Conservation (phyloP, 495 filamentous ascomycete genomes). For the Endocarpon pusillum region DNA sequence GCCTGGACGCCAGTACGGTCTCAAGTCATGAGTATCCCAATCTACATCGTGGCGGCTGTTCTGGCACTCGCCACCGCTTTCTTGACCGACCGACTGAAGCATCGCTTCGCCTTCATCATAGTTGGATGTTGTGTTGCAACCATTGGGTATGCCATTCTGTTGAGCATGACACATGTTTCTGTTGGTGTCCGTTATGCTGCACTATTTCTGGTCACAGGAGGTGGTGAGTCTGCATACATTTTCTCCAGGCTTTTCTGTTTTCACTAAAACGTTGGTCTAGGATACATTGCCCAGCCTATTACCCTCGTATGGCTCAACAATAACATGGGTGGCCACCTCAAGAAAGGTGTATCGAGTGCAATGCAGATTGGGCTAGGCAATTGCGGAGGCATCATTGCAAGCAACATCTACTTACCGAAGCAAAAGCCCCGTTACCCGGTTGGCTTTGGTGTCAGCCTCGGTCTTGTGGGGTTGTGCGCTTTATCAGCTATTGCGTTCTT, state of each 20-base stretch:
- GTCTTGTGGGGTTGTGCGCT: slow-evolving; percentile 32
- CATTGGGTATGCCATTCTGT: slow-evolving; percentile 31
- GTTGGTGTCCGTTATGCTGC: slow-evolving; percentile 31
- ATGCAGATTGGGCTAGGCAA: slow-evolving; percentile 38
- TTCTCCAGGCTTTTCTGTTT: too few species aligned
- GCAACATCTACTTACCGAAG: slow-evolving; percentile 30
- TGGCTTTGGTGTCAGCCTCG: slow-evolving; percentile 32
- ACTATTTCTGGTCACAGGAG: slow-evolving; percentile 28
- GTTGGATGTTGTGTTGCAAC: slow-evolving; percentile 27
- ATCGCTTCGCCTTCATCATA: slow-evolving; percentile 35
- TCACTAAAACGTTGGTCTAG: too few species aligned
- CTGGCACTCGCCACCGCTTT: slow-evolving; percentile 27
- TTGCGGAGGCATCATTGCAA: slow-evolving; percentile 33
- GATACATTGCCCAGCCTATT: slow-evolving; percentile 28
- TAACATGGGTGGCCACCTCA: slow-evolving; percentile 40
- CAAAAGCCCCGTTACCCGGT: slow-evolving; percentile 32
- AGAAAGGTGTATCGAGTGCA: slow-evolving; percentile 33
- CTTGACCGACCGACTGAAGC: slow-evolving; percentile 28
- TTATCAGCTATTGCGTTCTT: slow-evolving; percentile 24
- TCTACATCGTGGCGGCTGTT: slow-evolving; percentile 34
- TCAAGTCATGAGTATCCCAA: slow-evolving; percentile 38
- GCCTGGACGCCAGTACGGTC: slow-evolving; percentile 31
- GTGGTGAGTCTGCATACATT: too few species aligned
- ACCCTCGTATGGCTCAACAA: slow-evolving; percentile 35
- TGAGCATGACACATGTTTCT: slow-evolving; percentile 21